These are phyloP conservation scores for Gossypium arboreum DNA, from an alignment of 345 rosid genomes.

Conservation along the genomic window DNA sequence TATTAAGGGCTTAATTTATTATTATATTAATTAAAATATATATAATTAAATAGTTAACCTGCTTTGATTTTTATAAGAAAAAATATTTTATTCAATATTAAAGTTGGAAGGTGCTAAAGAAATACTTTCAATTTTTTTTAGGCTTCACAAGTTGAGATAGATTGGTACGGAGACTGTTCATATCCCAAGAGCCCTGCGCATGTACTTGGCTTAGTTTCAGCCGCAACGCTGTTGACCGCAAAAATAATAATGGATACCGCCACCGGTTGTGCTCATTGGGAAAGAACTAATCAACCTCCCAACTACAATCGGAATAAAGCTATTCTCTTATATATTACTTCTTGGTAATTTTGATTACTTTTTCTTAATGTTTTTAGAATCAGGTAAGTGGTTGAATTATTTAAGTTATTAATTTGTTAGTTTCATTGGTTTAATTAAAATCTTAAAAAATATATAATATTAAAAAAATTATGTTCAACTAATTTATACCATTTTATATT, in stretches of 20 bases:
- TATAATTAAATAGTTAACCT: too few species aligned
- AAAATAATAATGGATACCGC: slow-evolving; percentile 54
- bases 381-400: too few species aligned
- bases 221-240: slow-evolving; percentile 59
- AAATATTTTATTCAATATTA: background rate
- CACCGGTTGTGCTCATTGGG: slow-evolving; percentile 78
- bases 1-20: too few species aligned
- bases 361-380: too few species aligned
- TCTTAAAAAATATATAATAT: too few species aligned
- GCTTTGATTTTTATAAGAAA: too few species aligned
- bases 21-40: too few species aligned
- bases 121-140: background rate
- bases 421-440: too few species aligned
- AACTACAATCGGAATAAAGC: slow-evolving; percentile 32
- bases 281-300: slow-evolving; percentile 21
- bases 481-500: too few species aligned
- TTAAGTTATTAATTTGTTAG: too few species aligned
- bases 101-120: too few species aligned
- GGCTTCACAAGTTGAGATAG: background rate
- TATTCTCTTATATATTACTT: slow-evolving; percentile 59
- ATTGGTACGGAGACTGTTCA: slow-evolving; percentile 32
- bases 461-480: accelerated
- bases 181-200: slow-evolving; percentile 74
- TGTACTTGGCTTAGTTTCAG: slow-evolving; percentile 65
- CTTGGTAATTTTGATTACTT: slow-evolving; percentile 48